Evolutionary conservation across 768 basidiomycete species (phyloP), one percentile per base, ranked within the genome.

Genomic region (Cystofilobasidium capitatum): DNA sequence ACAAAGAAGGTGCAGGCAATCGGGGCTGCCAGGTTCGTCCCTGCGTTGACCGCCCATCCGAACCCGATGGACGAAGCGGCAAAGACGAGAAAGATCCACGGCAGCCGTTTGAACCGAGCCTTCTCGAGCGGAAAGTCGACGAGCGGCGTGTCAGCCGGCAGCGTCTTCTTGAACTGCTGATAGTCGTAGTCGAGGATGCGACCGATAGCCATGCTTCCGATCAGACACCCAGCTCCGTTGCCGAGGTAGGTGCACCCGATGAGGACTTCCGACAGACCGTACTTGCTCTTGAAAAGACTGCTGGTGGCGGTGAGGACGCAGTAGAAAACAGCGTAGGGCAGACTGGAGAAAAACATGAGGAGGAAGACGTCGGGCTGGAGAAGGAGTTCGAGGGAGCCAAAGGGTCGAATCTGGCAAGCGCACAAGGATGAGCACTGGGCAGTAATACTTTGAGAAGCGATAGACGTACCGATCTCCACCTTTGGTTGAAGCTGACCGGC

Each of bases 191-290:
- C 87, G 12, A 90, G 74, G 14, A 88, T 72, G 64, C 79, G 82
- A 3, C 90, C 89, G 26, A 80, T 83, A 0, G 80, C 29, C n/a
- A 79, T 73, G 24, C 83, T 81, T 16, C 88, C 86, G 20, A 86
- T 58, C 12, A 83, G 76, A 77, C 85, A 85, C 0, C 90, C 91
- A 20, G 83, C 82, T 1, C 89, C 91, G 60, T 86, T 82, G 1
- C 85, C 83, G 63, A 91, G 77, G 78, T 86, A 92, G 75, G 87
- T 90, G 6, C 92, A 76, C 2, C 90, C 90, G 37, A 88, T 81
- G 29, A 83, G 80, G 4, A 84, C 84, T 69, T 88, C 82, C 65
- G 76, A 81, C 24, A 89, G 79, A 69, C 76, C 81, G 70, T 91
- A 90, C 0, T 80, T 77, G 0, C 76, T 70, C 59, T 80, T 77